Base-by-base conservation (phyloP, 805 yeast species). In the Barnettozyma sucrosica region DNA sequence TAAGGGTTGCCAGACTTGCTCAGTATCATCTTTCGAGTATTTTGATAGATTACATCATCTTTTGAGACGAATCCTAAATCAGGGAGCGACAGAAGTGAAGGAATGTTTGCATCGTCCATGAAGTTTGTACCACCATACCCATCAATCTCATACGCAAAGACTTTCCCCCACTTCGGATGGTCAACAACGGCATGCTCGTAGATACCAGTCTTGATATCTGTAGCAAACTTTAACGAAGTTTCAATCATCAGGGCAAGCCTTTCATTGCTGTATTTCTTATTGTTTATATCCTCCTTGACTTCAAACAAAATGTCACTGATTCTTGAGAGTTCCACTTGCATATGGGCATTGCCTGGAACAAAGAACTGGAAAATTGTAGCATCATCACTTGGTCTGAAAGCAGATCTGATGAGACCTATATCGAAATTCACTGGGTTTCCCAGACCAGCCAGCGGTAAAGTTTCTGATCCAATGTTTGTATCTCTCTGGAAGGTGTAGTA, bases 31-130 rank as follows among this genome's bases (percentile, higher is more conserved):
- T 72, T 76, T 48, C 96, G 70, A 0, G 96, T 89, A 59, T 85
- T 86, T 59, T 80, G 83, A 65, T 89, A 89, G 2, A 87, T 63
- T 37, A 69, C 70, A 60, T 87, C 83, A 30, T 70, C 62, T 5
- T 52, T 57, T 7, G 68, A 64, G 7, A 79, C 55, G 61, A 77
- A 85, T 0, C 95, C 95, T 59, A 86, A 65, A 53, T 86, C 90
- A 0, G 96, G 96, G 28, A 89, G 69, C 1, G 96, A 77, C 36
- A 89, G 67, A 30, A 87, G 64, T 1, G 95, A 86, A 1, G 97
- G 97, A 16, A 89, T 71, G 59, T 89, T 89, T 20, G 96, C 96
- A 65, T 89, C 97, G 64, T 89, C 96, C 95, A 89, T 89, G 52
- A 81, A 71, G 21, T 77, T 67, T 0, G 74, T 53, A 24, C 93